Evolutionary conservation across 2,329 filamentous ascomycete species (phyloP), one percentile per base, ranked within the genome.

Genomic region (Cytospora chrysosperma): DNA sequence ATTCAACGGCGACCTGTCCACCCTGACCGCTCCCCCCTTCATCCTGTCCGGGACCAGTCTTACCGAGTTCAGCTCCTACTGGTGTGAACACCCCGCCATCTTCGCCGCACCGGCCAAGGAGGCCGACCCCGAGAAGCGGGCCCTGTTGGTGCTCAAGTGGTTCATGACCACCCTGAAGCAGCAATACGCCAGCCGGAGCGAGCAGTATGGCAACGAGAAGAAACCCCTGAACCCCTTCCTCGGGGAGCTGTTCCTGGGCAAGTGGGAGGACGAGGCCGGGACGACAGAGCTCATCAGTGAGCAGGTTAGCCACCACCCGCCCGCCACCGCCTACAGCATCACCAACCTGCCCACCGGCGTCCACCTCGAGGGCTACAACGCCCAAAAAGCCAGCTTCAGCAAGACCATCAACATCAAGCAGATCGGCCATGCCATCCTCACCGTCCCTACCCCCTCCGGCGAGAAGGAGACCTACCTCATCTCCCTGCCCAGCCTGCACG

Each of bases 191-290:
- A 86, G 82, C 72, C 83, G 85, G 64, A 96, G 91, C 73, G 93
- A 97, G 70, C 80, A 87, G 70, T 88, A 83, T 68, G 93, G 92
- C 56, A 95, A 92, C 72, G 94, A 97, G 82, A 98, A 98, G 87
- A 99, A 98, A 82, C 94, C 94, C 2, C 79, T 99, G 65, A 98
- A 99, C 74, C 95, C 95, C 0, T 98, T 99, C 78, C 79, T 99
- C 40, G 94, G 94, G 62, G 94, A 99, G 80, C 84, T 98, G 37
- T 98, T 97, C 78, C 77, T 98, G 30, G 95, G 94, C 27, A 90
- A 88, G 71, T 99, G 95, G 95, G 86, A 89, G 64, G 91, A 96
- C 72, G 83, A 86, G 54, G 86, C 87, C 59, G 94, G 94, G 63
- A 89, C 88, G 55, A 98, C 95, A 30, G 86, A 90, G 70, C 84